phyloP scores from a whole-genome alignment of 768 basidiomycete genomes.

The Fibroporia radiculosa region DNA sequence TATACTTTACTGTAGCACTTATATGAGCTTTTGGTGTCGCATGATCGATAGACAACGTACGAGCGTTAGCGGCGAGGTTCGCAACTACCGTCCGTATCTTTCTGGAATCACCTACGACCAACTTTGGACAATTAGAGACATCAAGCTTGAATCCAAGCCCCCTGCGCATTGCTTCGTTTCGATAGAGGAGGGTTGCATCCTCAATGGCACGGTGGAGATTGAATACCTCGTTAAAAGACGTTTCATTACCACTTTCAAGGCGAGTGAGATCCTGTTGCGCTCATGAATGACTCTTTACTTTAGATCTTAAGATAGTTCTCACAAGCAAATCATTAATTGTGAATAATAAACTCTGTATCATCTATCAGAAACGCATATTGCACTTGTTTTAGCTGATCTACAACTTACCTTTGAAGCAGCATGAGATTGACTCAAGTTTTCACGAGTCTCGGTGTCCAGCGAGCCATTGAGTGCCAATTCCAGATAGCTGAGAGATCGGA shows the following conservation, averaged over 20 bases:
- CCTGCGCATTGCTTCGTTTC: slow-evolving; percentile 56
- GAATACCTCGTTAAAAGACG: slow-evolving; percentile 71
- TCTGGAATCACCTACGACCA: slow-evolving; percentile 62
- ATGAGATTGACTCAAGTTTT: slow-evolving; percentile 66
- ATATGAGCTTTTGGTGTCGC: no score
- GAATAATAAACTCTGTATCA: slow-evolving; percentile 61
- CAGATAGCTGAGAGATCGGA: slow-evolving; percentile 42
- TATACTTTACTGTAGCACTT: slow-evolving; percentile 73
- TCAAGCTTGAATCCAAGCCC: slow-evolving; percentile 53
- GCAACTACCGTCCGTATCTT: slow-evolving; percentile 74
- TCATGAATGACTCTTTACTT: no score
- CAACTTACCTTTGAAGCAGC: slow-evolving; percentile 58
- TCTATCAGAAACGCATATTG: background rate
- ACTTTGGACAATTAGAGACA: slow-evolving; percentile 43
- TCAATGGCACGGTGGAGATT: slow-evolving; percentile 51
- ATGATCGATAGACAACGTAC: slow-evolving; percentile 38
- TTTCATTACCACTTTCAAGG: slow-evolving; percentile 67
- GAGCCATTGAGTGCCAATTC: slow-evolving; percentile 76
- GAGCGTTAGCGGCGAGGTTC: slow-evolving; percentile 69
- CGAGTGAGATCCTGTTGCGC: slow-evolving; percentile 71
- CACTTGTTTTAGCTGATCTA: background rate
- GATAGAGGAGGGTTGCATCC: slow-evolving; percentile 56
- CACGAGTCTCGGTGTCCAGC: slow-evolving; percentile 63
- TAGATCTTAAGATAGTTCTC: no score
- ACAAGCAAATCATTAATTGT: slow-evolving; percentile 79